Base-by-base conservation (phyloP, 352 stramenopile species). In the Phytophthora kernoviae region DNA sequence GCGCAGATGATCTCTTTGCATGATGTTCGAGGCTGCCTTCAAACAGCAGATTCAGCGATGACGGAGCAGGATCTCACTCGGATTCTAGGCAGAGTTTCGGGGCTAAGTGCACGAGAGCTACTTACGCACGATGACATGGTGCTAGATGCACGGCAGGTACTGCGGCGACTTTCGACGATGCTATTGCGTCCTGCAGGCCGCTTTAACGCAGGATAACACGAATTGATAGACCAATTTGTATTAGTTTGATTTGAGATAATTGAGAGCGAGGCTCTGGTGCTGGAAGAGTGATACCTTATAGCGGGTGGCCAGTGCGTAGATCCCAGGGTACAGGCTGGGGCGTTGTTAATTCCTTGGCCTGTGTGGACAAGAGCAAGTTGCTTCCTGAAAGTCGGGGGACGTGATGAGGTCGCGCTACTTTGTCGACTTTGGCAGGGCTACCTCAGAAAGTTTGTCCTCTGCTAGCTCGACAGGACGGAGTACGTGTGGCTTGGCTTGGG, bases 111-210 rank as follows among this genome's bases (percentile, higher is more conserved):
- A 18, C 66, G 79, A 34, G 77, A 88, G 51, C 72, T 88, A 30
- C 60, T 91, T 3, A 87, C 75, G 4, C 75, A 88, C 24, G 81
- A 91, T 41, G 70, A 73, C 11, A 72, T 88, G 58, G 65, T 86
- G 66, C 43, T 89, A 4, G 75, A 81, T 39, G 62, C 37, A 5
- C 42, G 52, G 2, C 68, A 83, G 50, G 77, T 89, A 7, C 34
- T 89, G 1, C 45, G 55, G 6, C 64, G 48, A 11, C 58, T 91
- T 9, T 68, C 68, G 30, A 87, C 73, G 11, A 32, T 89, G 20
- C 41, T 91, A 9, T 17, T 87, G 24, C 74, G 70, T 14, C 79
- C 79, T 17, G 75, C 63, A 24, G 77, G 81, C 5, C 73, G 48
- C n/a, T 65, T 71, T 33, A 45, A 12, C 24, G 9, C 5, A 8